Percentiles rank a stretch among this genome's conserved stretches.
Evolutionary conservation across 2,329 filamentous ascomycete genomes (phyloP).

Genomic region (Alternaria burnsii): DNA sequence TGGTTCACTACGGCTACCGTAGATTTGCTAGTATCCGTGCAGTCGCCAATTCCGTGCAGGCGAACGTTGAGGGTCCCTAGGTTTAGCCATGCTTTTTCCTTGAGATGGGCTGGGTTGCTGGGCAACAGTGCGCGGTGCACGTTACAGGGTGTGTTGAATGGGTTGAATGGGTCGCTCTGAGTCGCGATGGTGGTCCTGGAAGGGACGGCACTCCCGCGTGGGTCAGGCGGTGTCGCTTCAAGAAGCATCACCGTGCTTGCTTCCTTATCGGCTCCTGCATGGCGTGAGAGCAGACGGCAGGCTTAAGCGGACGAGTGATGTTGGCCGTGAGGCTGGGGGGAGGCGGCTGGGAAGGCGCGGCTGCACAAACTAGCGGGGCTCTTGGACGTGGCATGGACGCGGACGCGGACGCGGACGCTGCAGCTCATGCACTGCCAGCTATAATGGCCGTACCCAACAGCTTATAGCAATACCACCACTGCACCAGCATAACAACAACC

Average conservation of each 20-base stretch:
- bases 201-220: conserved; percentile 2
- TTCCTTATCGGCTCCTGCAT: conserved; percentile 1
- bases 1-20: background rate
- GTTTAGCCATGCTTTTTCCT: background rate
- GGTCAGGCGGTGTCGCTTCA: background rate
- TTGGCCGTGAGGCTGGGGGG: conserved; percentile 12
- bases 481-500: background rate
- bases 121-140: conserved; percentile 12
- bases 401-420: too few relatives aligned
- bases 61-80: background rate
- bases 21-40: background rate
- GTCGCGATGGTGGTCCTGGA: background rate
- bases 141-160: background rate
- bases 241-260: background rate
- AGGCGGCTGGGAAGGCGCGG: conserved; percentile 13
- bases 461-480: background rate
- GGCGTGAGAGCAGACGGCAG: background rate
- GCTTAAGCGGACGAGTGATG: conserved; percentile 2
- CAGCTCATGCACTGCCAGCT: background rate
- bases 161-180: too few relatives aligned
- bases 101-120: conserved; percentile 11
- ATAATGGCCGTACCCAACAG: conserved; percentile 7
- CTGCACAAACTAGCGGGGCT: conserved; percentile 15
- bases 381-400: background rate
- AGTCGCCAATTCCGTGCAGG: background rate